These are phyloP conservation scores for Yamadazyma trypodendri DNA, from an alignment of 1,139 yeast genomes.

Conservation along the genomic window DNA sequence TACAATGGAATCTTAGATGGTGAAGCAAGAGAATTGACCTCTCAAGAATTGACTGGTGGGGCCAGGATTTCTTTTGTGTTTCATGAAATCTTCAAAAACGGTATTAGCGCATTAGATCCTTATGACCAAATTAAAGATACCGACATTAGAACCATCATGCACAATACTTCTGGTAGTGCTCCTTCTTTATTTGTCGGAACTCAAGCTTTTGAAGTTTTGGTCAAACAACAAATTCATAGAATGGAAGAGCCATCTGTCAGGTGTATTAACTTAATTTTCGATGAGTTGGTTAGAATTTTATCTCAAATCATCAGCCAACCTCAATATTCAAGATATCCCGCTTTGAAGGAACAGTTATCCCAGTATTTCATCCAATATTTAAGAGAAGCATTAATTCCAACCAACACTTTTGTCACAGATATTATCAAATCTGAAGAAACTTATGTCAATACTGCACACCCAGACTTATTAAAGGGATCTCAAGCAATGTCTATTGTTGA, in stretches of 20 bases:
- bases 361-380: slow-evolving; percentile 77
- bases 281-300: slow-evolving; percentile 87
- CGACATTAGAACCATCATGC: slow-evolving; percentile 96
- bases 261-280: slow-evolving; percentile 88
- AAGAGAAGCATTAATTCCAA: slow-evolving; percentile 78
- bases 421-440: slow-evolving; percentile 85
- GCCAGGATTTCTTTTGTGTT: slow-evolving; percentile 97
- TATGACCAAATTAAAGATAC: slow-evolving; percentile 96
- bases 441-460: slow-evolving; percentile 96
- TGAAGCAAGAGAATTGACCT: slow-evolving; percentile 83
- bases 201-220: slow-evolving; percentile 94
- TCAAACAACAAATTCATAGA: slow-evolving; percentile 89
- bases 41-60: slow-evolving; percentile 90
- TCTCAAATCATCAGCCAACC: slow-evolving; percentile 82
- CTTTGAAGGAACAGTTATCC: slow-evolving; percentile 80
- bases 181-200: slow-evolving; percentile 98
- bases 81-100: slow-evolving; percentile 93
- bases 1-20: slow-evolving; percentile 92
- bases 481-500: slow-evolving; percentile 95
- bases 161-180: slow-evolving; percentile 94
- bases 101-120: slow-evolving; percentile 91
- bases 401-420: slow-evolving; percentile 81
- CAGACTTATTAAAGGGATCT: slow-evolving; percentile 90
- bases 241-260: slow-evolving; percentile 93
- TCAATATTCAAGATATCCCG: slow-evolving; percentile 85